Evolutionary conservation across 2,329 filamentous ascomycete species (phyloP).

Genomic region (Microdochium trichocladiopsis): DNA sequence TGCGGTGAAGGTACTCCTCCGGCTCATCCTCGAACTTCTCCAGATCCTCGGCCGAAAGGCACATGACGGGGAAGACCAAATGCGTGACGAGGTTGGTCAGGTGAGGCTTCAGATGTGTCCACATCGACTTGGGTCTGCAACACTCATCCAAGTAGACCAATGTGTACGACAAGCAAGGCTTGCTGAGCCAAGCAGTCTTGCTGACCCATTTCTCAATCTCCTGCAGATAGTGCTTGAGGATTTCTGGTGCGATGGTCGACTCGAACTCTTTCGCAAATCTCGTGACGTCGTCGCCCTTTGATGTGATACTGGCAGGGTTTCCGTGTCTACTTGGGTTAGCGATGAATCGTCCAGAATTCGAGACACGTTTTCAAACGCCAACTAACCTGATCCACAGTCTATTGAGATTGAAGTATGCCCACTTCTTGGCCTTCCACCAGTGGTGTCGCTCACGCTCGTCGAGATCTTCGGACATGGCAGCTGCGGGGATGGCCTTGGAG

Average conservation of each 20-base stretch:
- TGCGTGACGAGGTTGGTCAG: constrained; percentile 90
- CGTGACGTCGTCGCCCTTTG: constrained; percentile 69
- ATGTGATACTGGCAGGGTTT: constrained; percentile 70
- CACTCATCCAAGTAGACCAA: constrained; percentile 95
- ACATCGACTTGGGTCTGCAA: constrained; percentile 95
- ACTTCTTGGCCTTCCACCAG: constrained; percentile 99
- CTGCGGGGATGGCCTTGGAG: constrained; percentile 73
- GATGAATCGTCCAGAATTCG: too few species aligned
- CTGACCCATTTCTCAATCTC: constrained; percentile 98
- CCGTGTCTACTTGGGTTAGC: constrained; percentile 60
- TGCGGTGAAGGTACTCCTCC: constrained; percentile 93
- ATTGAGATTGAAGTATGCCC: constrained; percentile 97
- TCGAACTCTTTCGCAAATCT: constrained; percentile 89
- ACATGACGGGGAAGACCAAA: constrained; percentile 91
- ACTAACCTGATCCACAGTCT: constrained; percentile 81
- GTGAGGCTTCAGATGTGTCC: constrained; percentile 88
- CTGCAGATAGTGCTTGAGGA: constrained; percentile 86
- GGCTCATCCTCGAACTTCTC: constrained; percentile 93
- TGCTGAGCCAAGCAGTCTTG: constrained; percentile 91
- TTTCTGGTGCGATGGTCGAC: constrained; percentile 86
- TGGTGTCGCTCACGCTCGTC: constrained; percentile 88
- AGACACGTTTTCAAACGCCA: too few species aligned
- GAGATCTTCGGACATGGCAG: constrained; percentile 69
- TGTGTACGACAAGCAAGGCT: constrained; percentile 87
- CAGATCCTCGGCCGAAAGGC: constrained; percentile 84